Evolutionary conservation across 176 grass and related monocot genomes (phyloP).

Genomic region (Avena eriantha): DNA sequence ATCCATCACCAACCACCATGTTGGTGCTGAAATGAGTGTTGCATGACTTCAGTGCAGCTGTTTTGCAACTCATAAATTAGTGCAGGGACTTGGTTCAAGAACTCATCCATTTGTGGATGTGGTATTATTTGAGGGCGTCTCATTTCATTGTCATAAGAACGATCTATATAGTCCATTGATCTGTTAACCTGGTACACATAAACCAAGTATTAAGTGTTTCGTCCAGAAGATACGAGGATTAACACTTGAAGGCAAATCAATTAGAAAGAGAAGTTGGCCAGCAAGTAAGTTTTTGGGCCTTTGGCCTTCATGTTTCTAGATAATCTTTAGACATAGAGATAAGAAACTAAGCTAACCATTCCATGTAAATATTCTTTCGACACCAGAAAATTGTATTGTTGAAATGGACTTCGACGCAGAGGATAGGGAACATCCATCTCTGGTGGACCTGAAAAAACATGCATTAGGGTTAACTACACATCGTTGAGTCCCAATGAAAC

Average conservation of each 20-base stretch:
- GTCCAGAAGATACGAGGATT: not conserved
- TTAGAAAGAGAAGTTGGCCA: not conserved
- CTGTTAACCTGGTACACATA: not conserved
- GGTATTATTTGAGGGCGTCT: not conserved
- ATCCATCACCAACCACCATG: no score
- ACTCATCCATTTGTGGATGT: not conserved
- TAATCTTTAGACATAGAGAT: not conserved
- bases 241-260: not conserved
- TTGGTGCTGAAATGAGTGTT: not conserved
- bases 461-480: not conserved
- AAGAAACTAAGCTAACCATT: slow-evolving; percentile 4
- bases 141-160: not conserved
- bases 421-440: not conserved
- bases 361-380: not conserved
- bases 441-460: not conserved
- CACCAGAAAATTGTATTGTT: no score
- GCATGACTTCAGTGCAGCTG: not conserved
- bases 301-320: not conserved
- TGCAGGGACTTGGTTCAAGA: not conserved
- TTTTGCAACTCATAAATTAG: not conserved
- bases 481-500: not conserved
- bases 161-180: not conserved
- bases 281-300: not conserved
- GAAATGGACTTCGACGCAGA: not conserved
- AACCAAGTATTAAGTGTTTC: not conserved